A percentile compares a stretch with the other conserved stretches of the same genome.
phyloP scores from a whole-genome alignment of 306 rosid species.

The Trichosanthes cucumerina region DNA sequence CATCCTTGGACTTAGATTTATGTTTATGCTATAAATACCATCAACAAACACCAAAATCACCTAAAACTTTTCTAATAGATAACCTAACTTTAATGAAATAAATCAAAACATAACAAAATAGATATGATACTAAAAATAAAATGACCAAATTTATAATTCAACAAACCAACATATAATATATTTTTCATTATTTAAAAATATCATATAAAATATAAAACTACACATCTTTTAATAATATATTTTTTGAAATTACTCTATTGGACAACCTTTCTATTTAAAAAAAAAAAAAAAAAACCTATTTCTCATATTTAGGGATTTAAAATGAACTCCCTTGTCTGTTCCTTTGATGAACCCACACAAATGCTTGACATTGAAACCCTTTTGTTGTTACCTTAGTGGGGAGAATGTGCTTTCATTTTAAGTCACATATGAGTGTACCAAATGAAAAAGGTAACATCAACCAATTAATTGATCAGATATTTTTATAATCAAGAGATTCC shows the following conservation, averaged over 20 bases:
- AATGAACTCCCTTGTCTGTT: background rate
- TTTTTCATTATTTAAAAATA: no score
- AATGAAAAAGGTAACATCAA: background rate
- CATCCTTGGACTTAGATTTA: background rate
- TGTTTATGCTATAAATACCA: background rate
- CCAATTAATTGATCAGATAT: background rate
- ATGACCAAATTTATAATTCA: no score
- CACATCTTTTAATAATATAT: no score
- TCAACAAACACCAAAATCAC: background rate
- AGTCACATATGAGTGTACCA: background rate
- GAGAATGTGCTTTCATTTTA: background rate
- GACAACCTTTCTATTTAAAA: background rate
- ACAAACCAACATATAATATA: no score
- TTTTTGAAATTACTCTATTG: background rate
- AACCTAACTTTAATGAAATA: no score
- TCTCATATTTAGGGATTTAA: background rate
- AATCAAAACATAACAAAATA: background rate
- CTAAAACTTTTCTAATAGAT: no score
- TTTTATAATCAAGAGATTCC: background rate
- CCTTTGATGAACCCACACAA: background rate
- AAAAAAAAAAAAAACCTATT: no score
- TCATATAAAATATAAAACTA: no score
- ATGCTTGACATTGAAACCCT: background rate
- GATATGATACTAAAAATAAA: no score
- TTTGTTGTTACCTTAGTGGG: background rate